Conservation (phyloP, 371 early-diverging fungal genomes). For the Mucor circinelloides region DNA sequence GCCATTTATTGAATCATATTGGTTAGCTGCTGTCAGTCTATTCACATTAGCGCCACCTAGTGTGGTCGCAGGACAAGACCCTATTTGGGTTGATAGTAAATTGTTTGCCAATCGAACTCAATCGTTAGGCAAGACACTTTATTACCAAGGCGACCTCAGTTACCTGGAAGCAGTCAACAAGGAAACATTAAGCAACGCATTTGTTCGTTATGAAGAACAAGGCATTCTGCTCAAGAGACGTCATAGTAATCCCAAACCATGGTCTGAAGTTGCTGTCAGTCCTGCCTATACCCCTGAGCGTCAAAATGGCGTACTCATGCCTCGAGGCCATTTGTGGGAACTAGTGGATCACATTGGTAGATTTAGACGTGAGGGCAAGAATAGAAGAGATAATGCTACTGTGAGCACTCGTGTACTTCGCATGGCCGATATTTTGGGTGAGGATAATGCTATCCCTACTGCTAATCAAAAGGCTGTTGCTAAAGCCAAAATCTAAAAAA, state of each 20-base stretch:
- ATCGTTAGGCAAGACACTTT: constrained; percentile 80
- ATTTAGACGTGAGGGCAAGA: constrained; percentile 87
- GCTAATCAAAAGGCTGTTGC: constrained; percentile 22
- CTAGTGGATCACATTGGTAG: constrained; percentile 83
- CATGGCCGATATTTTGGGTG: constrained; percentile 32
- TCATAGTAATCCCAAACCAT: constrained; percentile 48
- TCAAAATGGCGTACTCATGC: constrained; percentile 53
- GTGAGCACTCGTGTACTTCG: constrained; percentile 39
- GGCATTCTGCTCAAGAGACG: constrained; percentile 64
- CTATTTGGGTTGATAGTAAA: constrained; percentile 72
- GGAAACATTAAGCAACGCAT: constrained; percentile 82
- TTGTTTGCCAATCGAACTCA: constrained; percentile 73
- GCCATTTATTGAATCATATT: constrained; percentile 92
- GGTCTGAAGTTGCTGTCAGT: constrained; percentile 55
- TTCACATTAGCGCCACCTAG: constrained; percentile 58
- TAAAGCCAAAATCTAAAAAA: constrained; percentile 17
- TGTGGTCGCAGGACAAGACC: constrained; percentile 15
- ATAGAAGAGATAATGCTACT: constrained; percentile 84
- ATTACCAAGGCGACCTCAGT: constrained; percentile 79
- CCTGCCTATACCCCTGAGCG: constrained; percentile 61
- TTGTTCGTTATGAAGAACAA: constrained; percentile 69
- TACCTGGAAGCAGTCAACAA: constrained; percentile 88
- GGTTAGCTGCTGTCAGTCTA: constrained; percentile 72
- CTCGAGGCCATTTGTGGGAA: constrained; percentile 77
- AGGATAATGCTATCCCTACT: constrained; percentile 25